phyloP scores from a whole-genome alignment of 805 yeast species.

The Candida michaelii region DNA sequence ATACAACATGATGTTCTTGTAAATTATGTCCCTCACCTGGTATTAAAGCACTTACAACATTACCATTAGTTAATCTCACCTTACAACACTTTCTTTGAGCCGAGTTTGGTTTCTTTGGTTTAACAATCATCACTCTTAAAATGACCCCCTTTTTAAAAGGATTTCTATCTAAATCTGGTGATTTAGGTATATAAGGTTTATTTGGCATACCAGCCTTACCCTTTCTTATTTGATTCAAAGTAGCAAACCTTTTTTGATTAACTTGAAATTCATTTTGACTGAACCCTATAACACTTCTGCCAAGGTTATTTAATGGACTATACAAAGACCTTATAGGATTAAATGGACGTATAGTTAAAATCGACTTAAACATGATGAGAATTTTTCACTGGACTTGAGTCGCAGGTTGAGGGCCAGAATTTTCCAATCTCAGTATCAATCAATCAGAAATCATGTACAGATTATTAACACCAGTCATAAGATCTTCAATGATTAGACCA shows the following conservation, averaged over 20 bases:
- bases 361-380: conserved; percentile 4
- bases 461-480: conserved; percentile 2
- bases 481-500: background rate
- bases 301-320: background rate
- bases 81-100: conserved; percentile 97
- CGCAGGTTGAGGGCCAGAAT: too few species aligned
- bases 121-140: conserved; percentile 86
- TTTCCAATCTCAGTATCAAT: too few species aligned
- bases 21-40: conserved; percentile 99
- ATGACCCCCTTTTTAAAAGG: conserved; percentile 95
- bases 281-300: too few species aligned
- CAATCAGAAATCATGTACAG: background rate
- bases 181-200: conserved; percentile 51
- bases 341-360: conserved; percentile 1
- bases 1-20: conserved; percentile 95
- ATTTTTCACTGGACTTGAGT: conserved; percentile 2
- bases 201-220: conserved; percentile 54
- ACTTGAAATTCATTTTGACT: background rate
- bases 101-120: conserved; percentile 98
- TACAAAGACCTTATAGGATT: background rate
- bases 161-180: conserved; percentile 80
- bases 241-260: conserved; percentile 55
- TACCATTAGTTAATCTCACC: conserved; percentile 89
- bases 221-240: conserved; percentile 73
- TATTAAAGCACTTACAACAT: conserved; percentile 84